These are phyloP conservation scores for Aspergillus sp. DNA, from an alignment of 2,329 filamentous ascomycete species.

Conservation along the genomic window DNA sequence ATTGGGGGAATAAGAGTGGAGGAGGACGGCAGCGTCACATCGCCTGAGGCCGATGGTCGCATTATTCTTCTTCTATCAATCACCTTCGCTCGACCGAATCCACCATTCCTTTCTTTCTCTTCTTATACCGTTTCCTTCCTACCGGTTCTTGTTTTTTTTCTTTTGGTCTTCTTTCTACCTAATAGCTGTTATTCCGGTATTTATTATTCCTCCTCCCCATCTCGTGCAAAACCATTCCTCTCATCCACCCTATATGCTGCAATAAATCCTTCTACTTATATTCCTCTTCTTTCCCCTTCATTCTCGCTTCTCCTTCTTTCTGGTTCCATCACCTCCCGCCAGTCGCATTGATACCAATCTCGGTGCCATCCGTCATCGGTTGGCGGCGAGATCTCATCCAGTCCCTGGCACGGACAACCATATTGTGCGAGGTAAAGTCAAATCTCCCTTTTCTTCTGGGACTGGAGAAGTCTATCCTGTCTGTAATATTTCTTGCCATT, in stretches of 20 bases:
- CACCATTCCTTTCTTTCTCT: not conserved
- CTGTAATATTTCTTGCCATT: not conserved
- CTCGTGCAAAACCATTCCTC: no score
- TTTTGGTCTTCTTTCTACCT: not conserved
- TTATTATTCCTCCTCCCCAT: not conserved
- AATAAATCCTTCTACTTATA: no score
- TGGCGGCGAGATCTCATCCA: no score
- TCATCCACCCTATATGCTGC: no score
- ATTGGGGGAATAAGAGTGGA: slow-evolving; percentile 10
- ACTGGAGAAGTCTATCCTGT: slow-evolving; percentile 9
- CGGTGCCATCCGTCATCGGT: not conserved
- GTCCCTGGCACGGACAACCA: slow-evolving; percentile 5
- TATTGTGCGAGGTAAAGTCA: slow-evolving; percentile 9
- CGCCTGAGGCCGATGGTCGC: slow-evolving; percentile 35
- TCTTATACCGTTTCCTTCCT: no score
- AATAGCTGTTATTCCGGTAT: not conserved
- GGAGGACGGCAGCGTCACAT: slow-evolving; percentile 32
- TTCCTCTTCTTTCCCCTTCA: not conserved
- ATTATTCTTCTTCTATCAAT: slow-evolving; percentile 18
- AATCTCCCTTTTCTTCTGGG: slow-evolving; percentile 1
- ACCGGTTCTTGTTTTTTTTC: no score
- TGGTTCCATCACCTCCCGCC: no score
- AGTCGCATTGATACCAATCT: no score
- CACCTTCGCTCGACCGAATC: slow-evolving; percentile 3
- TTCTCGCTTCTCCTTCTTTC: slow-evolving; percentile 3